phyloP scores from a whole-genome alignment of 352 stramenopile genomes.

The Phytophthora megakarya region DNA sequence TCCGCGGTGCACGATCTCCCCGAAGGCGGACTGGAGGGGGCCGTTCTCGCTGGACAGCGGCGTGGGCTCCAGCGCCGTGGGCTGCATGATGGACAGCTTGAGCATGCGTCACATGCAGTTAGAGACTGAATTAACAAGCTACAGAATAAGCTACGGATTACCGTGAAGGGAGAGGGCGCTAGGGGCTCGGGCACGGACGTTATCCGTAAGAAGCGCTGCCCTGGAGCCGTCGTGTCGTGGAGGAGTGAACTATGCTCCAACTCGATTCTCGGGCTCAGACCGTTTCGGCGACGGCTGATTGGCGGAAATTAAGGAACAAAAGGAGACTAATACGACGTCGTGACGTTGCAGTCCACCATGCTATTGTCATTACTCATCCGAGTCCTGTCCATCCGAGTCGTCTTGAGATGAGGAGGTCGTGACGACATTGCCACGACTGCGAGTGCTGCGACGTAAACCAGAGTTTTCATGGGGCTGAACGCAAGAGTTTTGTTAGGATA shows the following conservation, averaged over 20 bases:
- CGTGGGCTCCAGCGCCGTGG: constrained; percentile 56
- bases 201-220: constrained; percentile 14
- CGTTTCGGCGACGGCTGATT: constrained; percentile 9
- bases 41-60: constrained; percentile 56
- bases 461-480: constrained; percentile 25
- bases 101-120: constrained; percentile 25
- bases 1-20: constrained; percentile 75
- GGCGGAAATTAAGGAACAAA: constrained; percentile 18
- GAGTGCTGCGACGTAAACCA: constrained; percentile 34
- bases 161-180: constrained; percentile 18
- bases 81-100: constrained; percentile 41
- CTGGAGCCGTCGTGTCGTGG: constrained; percentile 24
- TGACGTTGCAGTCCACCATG: constrained; percentile 10
- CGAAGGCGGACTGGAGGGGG: constrained; percentile 58
- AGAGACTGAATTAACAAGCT: not conserved
- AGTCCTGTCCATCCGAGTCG: constrained; percentile 16
- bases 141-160: constrained; percentile 11
- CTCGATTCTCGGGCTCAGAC: constrained; percentile 3
- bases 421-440: constrained; percentile 12
- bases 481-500: constrained; percentile 11
- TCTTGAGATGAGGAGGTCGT: constrained; percentile 28
- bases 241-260: not conserved
- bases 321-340: constrained; percentile 6
- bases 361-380: constrained; percentile 8
- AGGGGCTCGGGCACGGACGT: constrained; percentile 10